Percentiles rank a stretch among this genome's conserved stretches.
Evolutionary conservation across 1,284 basidiomycete genomes (phyloP).

Genomic region (Neonothopanus nambi): DNA sequence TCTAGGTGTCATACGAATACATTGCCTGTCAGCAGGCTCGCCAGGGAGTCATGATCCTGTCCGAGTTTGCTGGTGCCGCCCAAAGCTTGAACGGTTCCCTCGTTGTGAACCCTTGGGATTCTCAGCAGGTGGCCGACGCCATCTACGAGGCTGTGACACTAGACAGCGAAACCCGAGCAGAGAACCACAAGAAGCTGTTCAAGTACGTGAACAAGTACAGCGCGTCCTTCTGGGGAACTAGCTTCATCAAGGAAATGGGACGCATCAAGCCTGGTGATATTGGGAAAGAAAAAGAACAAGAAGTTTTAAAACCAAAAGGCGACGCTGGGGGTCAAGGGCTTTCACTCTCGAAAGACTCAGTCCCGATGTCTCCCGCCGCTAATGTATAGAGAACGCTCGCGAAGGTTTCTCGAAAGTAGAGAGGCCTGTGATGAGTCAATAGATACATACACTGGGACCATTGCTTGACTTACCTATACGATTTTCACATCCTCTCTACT

Average conservation of each 20-base stretch:
- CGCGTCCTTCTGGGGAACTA: constrained; percentile 89
- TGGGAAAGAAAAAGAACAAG: constrained; percentile 33
- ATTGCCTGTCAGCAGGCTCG: constrained; percentile 92
- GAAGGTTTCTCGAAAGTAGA: too few species aligned
- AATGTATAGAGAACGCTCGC: not conserved
- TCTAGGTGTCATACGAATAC: constrained; percentile 98
- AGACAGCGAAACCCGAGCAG: constrained; percentile 75
- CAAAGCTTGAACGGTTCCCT: constrained; percentile 93
- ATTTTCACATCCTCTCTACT: not conserved
- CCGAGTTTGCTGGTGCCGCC: constrained; percentile 97
- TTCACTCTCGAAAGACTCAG: not conserved
- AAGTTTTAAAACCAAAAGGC: constrained; percentile 11
- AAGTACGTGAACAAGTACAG: constrained; percentile 96
- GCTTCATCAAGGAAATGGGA: constrained; percentile 85
- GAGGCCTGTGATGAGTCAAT: not conserved
- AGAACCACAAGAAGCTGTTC: constrained; percentile 95
- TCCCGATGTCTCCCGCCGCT: constrained; percentile 7
- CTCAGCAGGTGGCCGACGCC: constrained; percentile 93
- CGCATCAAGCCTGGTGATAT: constrained; percentile 47
- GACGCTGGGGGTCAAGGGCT: constrained; percentile 7
- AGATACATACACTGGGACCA: not conserved
- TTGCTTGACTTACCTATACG: not conserved
- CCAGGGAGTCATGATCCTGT: constrained; percentile 96
- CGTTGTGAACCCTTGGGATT: constrained; percentile 96
- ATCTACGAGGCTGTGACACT: constrained; percentile 95